phyloP scores from a whole-genome alignment of 176 grass and related monocot genomes.

The Oryza coarctata region DNA sequence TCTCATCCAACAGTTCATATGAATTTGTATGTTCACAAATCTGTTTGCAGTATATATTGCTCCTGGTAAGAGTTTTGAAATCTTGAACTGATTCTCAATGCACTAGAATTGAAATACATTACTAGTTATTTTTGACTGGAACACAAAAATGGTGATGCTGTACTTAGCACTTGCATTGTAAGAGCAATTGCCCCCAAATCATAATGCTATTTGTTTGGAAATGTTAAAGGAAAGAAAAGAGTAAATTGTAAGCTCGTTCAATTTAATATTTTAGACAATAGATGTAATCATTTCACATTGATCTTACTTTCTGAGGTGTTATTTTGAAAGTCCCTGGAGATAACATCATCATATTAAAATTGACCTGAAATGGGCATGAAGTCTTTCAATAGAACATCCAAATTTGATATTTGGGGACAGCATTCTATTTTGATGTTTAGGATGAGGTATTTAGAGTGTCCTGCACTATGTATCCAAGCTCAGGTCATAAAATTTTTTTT shows the following conservation, averaged over 20 bases:
- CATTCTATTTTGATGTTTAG: constrained; percentile 2
- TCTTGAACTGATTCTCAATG: background rate
- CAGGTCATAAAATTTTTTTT: background rate
- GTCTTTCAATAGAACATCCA: constrained; percentile 16
- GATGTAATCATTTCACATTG: background rate
- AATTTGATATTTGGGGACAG: constrained; percentile 11
- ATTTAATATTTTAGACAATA: background rate
- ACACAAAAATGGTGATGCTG: background rate
- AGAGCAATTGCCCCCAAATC: background rate
- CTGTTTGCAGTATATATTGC: background rate
- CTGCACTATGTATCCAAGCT: background rate
- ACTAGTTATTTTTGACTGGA: background rate
- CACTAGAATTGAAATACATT: background rate
- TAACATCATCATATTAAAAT: background rate
- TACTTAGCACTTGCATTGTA: background rate
- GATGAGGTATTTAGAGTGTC: background rate
- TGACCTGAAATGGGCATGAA: background rate
- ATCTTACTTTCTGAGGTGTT: background rate
- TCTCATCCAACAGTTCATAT: background rate
- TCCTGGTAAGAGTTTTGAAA: background rate
- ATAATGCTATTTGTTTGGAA: background rate
- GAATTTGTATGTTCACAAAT: constrained; percentile 17
- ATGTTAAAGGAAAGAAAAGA: background rate
- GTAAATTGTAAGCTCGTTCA: background rate
- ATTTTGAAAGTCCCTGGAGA: background rate